Conservation (phyloP, 345 rosid species). For the Syzygium grande region DNA sequence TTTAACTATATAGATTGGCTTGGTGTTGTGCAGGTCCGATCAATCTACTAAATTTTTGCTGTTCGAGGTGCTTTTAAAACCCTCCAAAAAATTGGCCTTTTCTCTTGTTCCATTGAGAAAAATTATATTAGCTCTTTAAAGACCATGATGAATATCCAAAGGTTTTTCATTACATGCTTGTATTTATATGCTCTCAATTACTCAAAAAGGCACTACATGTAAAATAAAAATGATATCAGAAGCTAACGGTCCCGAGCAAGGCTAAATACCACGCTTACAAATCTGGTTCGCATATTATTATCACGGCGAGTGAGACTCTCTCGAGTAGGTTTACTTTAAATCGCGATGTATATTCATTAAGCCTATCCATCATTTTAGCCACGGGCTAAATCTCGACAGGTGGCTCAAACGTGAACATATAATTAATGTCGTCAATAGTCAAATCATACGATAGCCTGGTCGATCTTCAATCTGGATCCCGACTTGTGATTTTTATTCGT, state of each 20-base stretch:
- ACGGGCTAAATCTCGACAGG: not conserved
- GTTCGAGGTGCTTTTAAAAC: not conserved
- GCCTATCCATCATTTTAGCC: not conserved
- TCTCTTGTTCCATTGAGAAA: too few relatives aligned
- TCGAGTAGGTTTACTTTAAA: not conserved
- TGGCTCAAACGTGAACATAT: not conserved
- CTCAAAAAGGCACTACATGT: too few relatives aligned
- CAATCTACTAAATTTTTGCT: not conserved
- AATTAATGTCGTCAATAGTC: too few relatives aligned
- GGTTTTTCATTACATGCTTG: too few relatives aligned
- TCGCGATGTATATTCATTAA: not conserved
- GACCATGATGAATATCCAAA: too few relatives aligned
- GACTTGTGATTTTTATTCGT: not conserved
- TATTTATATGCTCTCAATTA: too few relatives aligned
- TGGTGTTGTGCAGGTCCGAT: accelerated
- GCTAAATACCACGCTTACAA: too few relatives aligned
- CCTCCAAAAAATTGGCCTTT: not conserved
- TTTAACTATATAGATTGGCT: not conserved
- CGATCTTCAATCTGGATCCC: not conserved
- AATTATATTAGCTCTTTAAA: too few relatives aligned
- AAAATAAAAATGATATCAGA: too few relatives aligned
- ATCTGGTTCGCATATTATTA: too few relatives aligned
- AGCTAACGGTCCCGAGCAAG: too few relatives aligned
- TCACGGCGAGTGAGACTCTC: not conserved
- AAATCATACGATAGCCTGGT: too few relatives aligned